phyloP scores from a whole-genome alignment of 2,329 filamentous ascomycete species.

The Sarocladium brachiariae region DNA sequence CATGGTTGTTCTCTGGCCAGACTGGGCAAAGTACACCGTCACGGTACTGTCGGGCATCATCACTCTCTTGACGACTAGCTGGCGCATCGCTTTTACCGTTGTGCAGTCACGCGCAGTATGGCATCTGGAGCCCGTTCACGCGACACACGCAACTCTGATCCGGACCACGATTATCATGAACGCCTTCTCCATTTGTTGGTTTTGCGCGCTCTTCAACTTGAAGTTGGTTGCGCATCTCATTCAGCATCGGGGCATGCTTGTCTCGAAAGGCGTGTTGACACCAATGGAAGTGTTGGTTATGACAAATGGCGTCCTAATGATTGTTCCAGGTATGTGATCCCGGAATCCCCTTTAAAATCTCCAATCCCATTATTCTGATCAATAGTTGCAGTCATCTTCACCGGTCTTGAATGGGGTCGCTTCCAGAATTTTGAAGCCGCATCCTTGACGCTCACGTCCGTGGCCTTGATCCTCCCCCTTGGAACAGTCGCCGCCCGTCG shows the following conservation, averaged over 20 bases:
- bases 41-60: conserved; percentile 27
- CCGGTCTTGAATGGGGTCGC: conserved; percentile 36
- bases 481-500: conserved; percentile 46
- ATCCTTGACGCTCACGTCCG: conserved; percentile 42
- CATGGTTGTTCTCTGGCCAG: conserved; percentile 43
- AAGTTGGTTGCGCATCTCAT: conserved; percentile 43
- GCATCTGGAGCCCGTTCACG: conserved; percentile 16
- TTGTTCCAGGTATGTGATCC: conserved; percentile 40
- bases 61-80: conserved; percentile 24
- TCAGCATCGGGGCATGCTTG: conserved; percentile 39
- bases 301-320: conserved; percentile 50
- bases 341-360: neutral
- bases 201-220: conserved; percentile 48
- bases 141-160: conserved; percentile 28
- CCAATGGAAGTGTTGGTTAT: conserved; percentile 50
- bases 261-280: conserved; percentile 30
- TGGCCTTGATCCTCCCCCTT: conserved; percentile 44
- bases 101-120: conserved; percentile 29
- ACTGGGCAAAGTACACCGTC: conserved; percentile 24
- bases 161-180: conserved; percentile 32
- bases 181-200: conserved; percentile 41
- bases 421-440: conserved; percentile 40
- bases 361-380: neutral
- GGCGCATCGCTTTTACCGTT: conserved; percentile 27
- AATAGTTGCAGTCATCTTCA: conserved; percentile 37